Evolutionary conservation across 2,329 filamentous ascomycete genomes (phyloP).

Genomic region (Magnaporthiopsis poae): DNA sequence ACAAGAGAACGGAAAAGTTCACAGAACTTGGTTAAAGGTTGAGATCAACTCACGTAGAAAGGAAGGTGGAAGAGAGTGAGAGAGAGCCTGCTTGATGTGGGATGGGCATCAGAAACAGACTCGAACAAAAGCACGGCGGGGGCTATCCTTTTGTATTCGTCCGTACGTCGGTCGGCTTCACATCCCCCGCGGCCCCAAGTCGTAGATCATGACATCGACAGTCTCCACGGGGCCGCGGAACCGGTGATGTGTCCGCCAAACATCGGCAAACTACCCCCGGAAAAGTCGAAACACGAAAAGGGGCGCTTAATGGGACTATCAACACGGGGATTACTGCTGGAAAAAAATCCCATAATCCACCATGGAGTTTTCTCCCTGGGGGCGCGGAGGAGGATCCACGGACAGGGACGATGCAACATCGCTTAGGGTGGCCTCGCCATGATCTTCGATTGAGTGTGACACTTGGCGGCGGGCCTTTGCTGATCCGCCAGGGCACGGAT

Average conservation of each 20-base stretch:
- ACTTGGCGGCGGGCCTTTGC: neutral
- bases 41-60: constrained; percentile 8
- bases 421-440: neutral
- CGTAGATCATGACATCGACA: neutral
- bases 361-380: neutral
- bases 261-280: neutral
- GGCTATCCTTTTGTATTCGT: neutral
- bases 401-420: neutral
- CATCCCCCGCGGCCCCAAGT: neutral
- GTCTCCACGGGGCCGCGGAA: too few species aligned
- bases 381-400: neutral
- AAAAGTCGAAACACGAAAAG: neutral
- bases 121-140: neutral
- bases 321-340: neutral
- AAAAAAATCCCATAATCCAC: neutral
- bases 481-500: neutral
- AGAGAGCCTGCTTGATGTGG: neutral
- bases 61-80: neutral
- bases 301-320: neutral
- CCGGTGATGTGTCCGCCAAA: neutral
- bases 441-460: neutral
- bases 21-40: constrained; percentile 7
- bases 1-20: constrained; percentile 3
- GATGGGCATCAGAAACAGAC: neutral
- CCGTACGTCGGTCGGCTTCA: neutral